phyloP scores from a whole-genome alignment of 108 stramenopile species.

The Pseudonitzschia multiseries region DNA sequence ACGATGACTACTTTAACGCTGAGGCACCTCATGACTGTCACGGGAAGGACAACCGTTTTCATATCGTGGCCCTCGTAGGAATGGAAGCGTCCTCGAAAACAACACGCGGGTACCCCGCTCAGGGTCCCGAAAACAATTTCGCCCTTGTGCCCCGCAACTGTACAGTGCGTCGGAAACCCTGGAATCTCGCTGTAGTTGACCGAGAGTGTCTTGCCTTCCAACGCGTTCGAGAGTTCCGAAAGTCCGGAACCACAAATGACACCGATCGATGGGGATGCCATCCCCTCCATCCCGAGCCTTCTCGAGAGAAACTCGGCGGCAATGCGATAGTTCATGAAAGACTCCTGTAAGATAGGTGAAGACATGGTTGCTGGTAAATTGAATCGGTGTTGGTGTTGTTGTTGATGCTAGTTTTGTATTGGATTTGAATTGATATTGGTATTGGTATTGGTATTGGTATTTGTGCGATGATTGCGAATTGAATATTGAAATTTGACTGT shows the following conservation, averaged over 20 bases:
- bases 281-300: constrained; percentile 33
- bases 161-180: constrained; percentile 75
- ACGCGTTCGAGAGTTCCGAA: constrained; percentile 60
- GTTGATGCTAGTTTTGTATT: not conserved
- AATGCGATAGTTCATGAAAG: constrained; percentile 62
- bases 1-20: constrained; percentile 78
- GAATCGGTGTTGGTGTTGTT: not conserved
- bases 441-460: no score
- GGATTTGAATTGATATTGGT: no score
- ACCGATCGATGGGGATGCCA: constrained; percentile 62
- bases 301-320: constrained; percentile 55
- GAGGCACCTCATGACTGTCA: constrained; percentile 80
- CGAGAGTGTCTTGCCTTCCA: constrained; percentile 53
- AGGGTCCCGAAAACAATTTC: constrained; percentile 87
- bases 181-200: constrained; percentile 82
- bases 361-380: not conserved
- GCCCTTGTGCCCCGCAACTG: constrained; percentile 86
- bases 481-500: no score
- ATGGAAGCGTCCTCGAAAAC: constrained; percentile 93
- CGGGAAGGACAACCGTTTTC: constrained; percentile 83
- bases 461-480: no score
- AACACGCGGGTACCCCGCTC: constrained; percentile 61
- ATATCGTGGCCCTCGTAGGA: constrained; percentile 91
- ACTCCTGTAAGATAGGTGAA: not conserved
- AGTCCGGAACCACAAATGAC: constrained; percentile 92